Evolutionary conservation across 2,329 filamentous ascomycete genomes (phyloP).

Genomic region (Phyllachora maydis): DNA sequence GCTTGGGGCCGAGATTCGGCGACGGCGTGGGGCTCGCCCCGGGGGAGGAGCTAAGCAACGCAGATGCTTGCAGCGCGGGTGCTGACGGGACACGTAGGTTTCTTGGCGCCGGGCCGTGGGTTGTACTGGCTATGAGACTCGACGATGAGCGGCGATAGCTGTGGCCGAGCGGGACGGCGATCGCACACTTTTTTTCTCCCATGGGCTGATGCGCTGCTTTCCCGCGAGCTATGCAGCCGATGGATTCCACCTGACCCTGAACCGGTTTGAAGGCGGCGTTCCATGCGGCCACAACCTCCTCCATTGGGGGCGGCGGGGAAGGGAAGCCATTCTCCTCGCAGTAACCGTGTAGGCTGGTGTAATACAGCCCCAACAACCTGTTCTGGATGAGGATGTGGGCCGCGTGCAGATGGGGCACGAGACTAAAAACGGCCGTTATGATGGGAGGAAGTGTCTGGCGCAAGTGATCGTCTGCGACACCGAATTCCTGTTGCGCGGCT

Average conservation of each 20-base stretch:
- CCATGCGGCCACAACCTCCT: slow-evolving; percentile 48
- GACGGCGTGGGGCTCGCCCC: slow-evolving; percentile 9
- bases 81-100: slow-evolving; percentile 12
- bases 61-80: slow-evolving; percentile 3
- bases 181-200: no score
- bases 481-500: slow-evolving; percentile 36
- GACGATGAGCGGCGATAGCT: slow-evolving; percentile 17
- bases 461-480: slow-evolving; percentile 54
- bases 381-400: slow-evolving; percentile 61
- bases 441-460: slow-evolving; percentile 51
- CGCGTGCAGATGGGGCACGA: slow-evolving; percentile 53
- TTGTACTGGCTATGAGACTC: slow-evolving; percentile 17
- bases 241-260: slow-evolving; percentile 44
- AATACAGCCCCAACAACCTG: slow-evolving; percentile 54
- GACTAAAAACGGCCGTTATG: slow-evolving; percentile 46
- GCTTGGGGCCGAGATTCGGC: slow-evolving; percentile 9
- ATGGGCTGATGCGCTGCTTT: slow-evolving; percentile 37
- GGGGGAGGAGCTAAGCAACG: slow-evolving; percentile 2
- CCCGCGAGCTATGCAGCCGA: slow-evolving; percentile 42
- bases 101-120: slow-evolving; percentile 9
- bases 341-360: slow-evolving; percentile 57
- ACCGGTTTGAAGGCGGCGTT: slow-evolving; percentile 39
- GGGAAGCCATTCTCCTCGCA: slow-evolving; percentile 49
- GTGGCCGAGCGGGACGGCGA: slow-evolving; percentile 13
- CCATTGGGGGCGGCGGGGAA: slow-evolving; percentile 51